Percentiles rank a stretch among this genome's conserved stretches.
Evolutionary conservation across 345 rosid species (phyloP).

Genomic region (Linum lewisii): DNA sequence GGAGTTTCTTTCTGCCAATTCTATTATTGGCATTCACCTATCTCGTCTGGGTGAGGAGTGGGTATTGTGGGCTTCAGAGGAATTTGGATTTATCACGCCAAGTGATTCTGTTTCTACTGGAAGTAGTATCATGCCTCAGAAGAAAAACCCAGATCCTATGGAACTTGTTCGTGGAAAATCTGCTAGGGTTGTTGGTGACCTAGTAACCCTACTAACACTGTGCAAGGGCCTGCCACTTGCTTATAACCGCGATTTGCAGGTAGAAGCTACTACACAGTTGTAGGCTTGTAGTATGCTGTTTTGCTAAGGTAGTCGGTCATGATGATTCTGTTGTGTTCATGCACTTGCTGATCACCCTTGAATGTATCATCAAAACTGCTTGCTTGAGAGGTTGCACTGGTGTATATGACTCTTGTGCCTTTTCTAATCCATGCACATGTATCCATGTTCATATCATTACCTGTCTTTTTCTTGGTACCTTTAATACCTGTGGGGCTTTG

Average conservation of each 20-base stretch:
- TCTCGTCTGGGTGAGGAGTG: conserved; percentile 97
- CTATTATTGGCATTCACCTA: conserved; percentile 72
- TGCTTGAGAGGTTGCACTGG: background rate
- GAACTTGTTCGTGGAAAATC: conserved; percentile 96
- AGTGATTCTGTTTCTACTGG: conserved; percentile 92
- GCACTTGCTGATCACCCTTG: background rate
- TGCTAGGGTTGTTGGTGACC: conserved; percentile 72
- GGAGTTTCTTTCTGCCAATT: conserved; percentile 72
- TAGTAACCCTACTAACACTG: conserved; percentile 68
- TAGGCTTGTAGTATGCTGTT: background rate
- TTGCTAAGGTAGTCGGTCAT: background rate
- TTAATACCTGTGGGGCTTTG: conserved; percentile 1
- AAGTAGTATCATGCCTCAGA: conserved; percentile 99
- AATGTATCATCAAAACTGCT: background rate
- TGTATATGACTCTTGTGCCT: background rate
- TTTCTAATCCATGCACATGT: background rate
- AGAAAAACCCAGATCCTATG: conserved; percentile 99
- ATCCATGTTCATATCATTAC: background rate
- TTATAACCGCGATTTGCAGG: conserved; percentile 93
- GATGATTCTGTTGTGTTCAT: background rate
- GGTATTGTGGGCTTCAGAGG: conserved; percentile 99
- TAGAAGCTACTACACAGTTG: conserved; percentile 10
- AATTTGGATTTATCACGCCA: conserved; percentile 80
- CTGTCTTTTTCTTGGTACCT: background rate
- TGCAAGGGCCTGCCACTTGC: conserved; percentile 99